Percentiles rank a stretch among this genome's conserved stretches.
Conservation (phyloP, 1,284 basidiomycete genomes). For the Stygiomarasmius scandens region DNA sequence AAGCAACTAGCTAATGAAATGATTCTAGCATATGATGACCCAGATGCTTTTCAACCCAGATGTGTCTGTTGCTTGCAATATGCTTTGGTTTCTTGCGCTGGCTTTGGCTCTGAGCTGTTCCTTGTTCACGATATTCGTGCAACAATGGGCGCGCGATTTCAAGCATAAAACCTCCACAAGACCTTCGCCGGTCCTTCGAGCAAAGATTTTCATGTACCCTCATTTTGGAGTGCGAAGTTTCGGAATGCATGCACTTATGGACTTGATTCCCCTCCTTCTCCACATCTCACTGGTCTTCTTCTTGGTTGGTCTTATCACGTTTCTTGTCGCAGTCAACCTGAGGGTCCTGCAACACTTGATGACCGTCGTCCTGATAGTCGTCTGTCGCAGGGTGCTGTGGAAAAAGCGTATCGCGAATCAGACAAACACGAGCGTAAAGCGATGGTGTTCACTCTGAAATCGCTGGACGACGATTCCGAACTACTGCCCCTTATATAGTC, state of each 20-base stretch:
- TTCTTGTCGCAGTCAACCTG: neutral
- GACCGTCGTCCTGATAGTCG: neutral
- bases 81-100: conserved; percentile 27
- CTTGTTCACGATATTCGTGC: conserved; percentile 22
- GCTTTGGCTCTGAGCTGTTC: conserved; percentile 22
- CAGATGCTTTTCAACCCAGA: neutral
- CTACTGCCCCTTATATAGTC: too few species aligned
- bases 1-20: conserved; percentile 5
- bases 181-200: neutral
- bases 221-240: neutral
- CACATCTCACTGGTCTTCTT: conserved; percentile 32
- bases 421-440: too few species aligned
- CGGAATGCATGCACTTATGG: conserved; percentile 24
- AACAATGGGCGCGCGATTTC: conserved; percentile 27
- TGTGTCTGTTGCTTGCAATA: conserved; percentile 20
- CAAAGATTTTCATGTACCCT: neutral
- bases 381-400: too few species aligned
- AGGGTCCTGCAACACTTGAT: neutral
- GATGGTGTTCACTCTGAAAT: too few species aligned
- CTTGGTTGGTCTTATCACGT: conserved; percentile 23
- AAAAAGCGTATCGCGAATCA: too few species aligned
- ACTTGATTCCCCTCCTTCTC: conserved; percentile 29
- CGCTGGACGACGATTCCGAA: too few species aligned
- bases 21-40: neutral
- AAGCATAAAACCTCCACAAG: neutral